Conservation (phyloP, 768 basidiomycete genomes). For the Mycena indigotica region DNA sequence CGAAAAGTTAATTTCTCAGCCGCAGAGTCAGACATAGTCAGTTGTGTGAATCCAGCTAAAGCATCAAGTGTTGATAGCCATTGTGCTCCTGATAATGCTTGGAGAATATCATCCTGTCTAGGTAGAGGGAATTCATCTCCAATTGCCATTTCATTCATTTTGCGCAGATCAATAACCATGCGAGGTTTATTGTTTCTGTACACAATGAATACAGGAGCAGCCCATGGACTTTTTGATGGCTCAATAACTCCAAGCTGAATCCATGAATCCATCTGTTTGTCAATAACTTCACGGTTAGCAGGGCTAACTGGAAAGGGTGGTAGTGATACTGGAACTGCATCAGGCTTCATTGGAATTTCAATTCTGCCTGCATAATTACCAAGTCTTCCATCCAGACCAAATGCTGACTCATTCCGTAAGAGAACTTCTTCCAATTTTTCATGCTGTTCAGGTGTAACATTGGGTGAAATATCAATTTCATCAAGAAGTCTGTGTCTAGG, state of each 20-base stretch:
- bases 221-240: constrained; percentile 41
- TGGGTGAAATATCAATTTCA: constrained; percentile 6
- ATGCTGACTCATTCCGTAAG: constrained; percentile 24
- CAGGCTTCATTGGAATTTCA: constrained; percentile 28
- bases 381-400: constrained; percentile 34
- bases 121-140: constrained; percentile 29
- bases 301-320: constrained; percentile 29
- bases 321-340: constrained; percentile 29
- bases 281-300: constrained; percentile 30
- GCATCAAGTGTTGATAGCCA: constrained; percentile 37
- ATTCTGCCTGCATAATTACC: constrained; percentile 30
- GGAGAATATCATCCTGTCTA: constrained; percentile 27
- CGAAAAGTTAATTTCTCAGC: constrained; percentile 39
- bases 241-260: constrained; percentile 39
- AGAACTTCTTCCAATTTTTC: constrained; percentile 22
- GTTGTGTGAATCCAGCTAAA: constrained; percentile 42
- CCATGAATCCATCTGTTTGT: constrained; percentile 33
- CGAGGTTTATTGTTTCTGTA: constrained; percentile 40
- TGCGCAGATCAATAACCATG: constrained; percentile 37
- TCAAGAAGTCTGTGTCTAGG: neutral
- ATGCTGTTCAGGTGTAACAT: neutral
- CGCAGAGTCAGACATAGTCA: constrained; percentile 30
- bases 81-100: constrained; percentile 32
- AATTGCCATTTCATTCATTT: constrained; percentile 22
- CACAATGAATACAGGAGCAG: constrained; percentile 31